Percentiles rank a stretch among this genome's conserved stretches.
These are phyloP conservation scores for Neodidymelliopsis sp. DNA, from an alignment of 2,329 filamentous ascomycete species.

Conservation along the genomic window DNA sequence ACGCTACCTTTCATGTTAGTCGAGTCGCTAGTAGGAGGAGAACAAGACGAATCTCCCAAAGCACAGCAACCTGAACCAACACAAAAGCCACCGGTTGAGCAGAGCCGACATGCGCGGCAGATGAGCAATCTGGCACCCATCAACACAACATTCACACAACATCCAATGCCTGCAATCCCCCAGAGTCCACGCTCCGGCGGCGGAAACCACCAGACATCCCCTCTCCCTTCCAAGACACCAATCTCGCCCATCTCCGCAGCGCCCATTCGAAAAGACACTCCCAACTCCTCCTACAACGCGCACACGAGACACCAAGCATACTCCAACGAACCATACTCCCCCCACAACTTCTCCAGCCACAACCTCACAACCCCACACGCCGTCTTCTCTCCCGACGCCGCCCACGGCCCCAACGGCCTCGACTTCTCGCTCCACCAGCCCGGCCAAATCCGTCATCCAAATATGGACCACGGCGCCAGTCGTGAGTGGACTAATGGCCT, in stretches of 20 bases:
- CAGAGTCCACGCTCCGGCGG: conserved; percentile 34
- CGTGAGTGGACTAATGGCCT: conserved; percentile 45
- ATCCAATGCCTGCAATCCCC: conserved; percentile 37
- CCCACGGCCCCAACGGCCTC: conserved; percentile 50
- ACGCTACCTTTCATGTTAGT: conserved; percentile 32
- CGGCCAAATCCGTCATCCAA: conserved; percentile 52
- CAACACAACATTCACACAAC: conserved; percentile 35
- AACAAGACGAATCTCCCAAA: conserved; percentile 14
- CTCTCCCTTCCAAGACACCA: conserved; percentile 36
- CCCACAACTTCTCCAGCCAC: conserved; percentile 39
- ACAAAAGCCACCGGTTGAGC: conserved; percentile 22
- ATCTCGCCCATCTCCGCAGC: conserved; percentile 40
- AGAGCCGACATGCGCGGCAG: conserved; percentile 40
- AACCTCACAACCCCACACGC: conserved; percentile 34
- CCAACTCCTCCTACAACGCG: conserved; percentile 16
- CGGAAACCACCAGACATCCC: conserved; percentile 27
- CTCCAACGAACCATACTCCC: conserved; percentile 41
- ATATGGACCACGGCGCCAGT: conserved; percentile 44
- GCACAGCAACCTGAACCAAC: conserved; percentile 24
- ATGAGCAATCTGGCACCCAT: conserved; percentile 43
- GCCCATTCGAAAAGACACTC: conserved; percentile 32
- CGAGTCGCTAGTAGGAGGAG: conserved; percentile 26
- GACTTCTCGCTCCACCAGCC: conserved; percentile 47
- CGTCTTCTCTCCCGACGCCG: conserved; percentile 48
- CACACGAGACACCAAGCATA: conserved; percentile 17